Evolutionary conservation across 2,329 filamentous ascomycete genomes (phyloP), one percentile per base, ranked within the genome.

Genomic region (Epichloe elymi): DNA sequence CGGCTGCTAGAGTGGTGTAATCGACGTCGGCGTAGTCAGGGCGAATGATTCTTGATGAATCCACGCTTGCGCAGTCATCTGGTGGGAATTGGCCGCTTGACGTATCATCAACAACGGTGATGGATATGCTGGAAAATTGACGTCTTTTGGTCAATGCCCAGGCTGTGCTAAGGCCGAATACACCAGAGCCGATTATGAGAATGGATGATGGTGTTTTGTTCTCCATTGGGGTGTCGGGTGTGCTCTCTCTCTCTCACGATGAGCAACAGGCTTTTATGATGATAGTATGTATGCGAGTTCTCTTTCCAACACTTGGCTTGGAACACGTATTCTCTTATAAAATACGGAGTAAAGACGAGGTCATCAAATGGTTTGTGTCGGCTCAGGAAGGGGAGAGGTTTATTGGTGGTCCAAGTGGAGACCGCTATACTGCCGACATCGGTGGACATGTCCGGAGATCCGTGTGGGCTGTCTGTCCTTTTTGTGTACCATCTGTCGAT

Each of bases 1-100:
- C 72, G 17, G 79, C 74, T 19, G 84, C 88, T 44, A 97, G 79
- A 15, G 74, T 70, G 5, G 88, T 79, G 67, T 97, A 97, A 20
- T 82, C 78, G 0, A 79, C 70, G 61, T 91, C 82, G 5, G 86
- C 83, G 63, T 97, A 97, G 73, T 97, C 91, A 48, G 79, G 70
- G 51, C 82, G 74, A 56, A 85, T 73, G 58, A 84, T 82, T 57
- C 81, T 76, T 14, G 79, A 83, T 4, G 73, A 74, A 67, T 85
- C 81, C 60, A 83, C 74, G 56, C 76, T 80, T 48, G 79, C 74
- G 52, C 74, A 73, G 59, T 85, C 79, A 42, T 72, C 67, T 6
- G 78, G 72, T 2, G 80, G 80, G 60, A 83, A 82, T 38, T 83
- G 75, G 26, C 67, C 67, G 2, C 70, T 65, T 5, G 72, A 74